These are phyloP conservation scores for Apiotrichum domesticum DNA, from an alignment of 1,284 basidiomycete species.

Conservation along the genomic window DNA sequence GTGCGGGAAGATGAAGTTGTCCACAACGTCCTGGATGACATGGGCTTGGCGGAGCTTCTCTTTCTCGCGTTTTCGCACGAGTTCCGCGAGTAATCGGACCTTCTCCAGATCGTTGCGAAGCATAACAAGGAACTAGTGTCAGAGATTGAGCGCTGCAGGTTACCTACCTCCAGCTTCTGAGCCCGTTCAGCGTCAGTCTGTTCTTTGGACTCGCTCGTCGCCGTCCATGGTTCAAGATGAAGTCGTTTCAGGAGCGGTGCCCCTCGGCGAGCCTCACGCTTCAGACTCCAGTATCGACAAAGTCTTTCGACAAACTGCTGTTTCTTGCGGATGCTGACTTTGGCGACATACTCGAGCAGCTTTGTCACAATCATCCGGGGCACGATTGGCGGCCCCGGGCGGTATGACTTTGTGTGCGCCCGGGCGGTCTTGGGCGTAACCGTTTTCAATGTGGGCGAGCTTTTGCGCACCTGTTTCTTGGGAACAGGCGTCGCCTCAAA, in stretches of 20 bases:
- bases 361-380: slow-evolving; percentile 56
- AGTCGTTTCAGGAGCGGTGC: slow-evolving; percentile 89
- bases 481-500: slow-evolving; percentile 15
- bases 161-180: slow-evolving; percentile 59
- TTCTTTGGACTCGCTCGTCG: slow-evolving; percentile 59
- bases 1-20: slow-evolving; percentile 62
- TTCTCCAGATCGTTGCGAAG: slow-evolving; percentile 71
- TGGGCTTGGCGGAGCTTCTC: slow-evolving; percentile 72
- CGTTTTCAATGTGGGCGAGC: slow-evolving; percentile 9
- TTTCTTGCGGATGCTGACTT: slow-evolving; percentile 69
- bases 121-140: slow-evolving; percentile 58
- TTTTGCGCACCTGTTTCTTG: slow-evolving; percentile 14
- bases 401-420: slow-evolving; percentile 54
- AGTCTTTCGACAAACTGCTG: slow-evolving; percentile 68
- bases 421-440: slow-evolving; percentile 50
- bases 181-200: slow-evolving; percentile 77
- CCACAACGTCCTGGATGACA: slow-evolving; percentile 63
- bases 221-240: slow-evolving; percentile 97
- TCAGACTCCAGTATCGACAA: slow-evolving; percentile 94
- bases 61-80: slow-evolving; percentile 73
- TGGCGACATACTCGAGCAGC: slow-evolving; percentile 69
- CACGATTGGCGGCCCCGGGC: slow-evolving; percentile 52
- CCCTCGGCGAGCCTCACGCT: slow-evolving; percentile 84
- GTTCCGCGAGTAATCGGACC: slow-evolving; percentile 64
- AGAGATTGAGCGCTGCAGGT: slow-evolving; percentile 50